These are phyloP conservation scores for Amanita molliuscula DNA, from an alignment of 768 basidiomycete genomes.

Conservation along the genomic window DNA sequence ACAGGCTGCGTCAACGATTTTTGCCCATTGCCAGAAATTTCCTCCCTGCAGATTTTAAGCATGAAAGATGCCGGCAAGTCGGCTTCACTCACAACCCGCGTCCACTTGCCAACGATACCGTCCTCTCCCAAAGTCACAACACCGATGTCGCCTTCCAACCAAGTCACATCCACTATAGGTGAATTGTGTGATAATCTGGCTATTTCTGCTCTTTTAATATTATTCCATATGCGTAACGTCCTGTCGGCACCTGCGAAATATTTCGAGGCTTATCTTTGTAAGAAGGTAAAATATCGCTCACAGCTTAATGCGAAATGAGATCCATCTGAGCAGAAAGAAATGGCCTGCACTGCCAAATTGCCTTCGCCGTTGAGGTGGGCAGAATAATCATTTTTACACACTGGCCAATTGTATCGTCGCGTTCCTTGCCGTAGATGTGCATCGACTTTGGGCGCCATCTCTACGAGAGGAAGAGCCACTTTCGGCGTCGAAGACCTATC, in stretches of 20 bases:
- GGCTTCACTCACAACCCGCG: slow-evolving; percentile 32
- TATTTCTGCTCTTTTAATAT: slow-evolving; percentile 34
- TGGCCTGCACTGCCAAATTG: slow-evolving; percentile 32
- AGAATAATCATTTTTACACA: slow-evolving; percentile 25
- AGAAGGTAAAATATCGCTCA: slow-evolving; percentile 19
- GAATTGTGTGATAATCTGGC: slow-evolving; percentile 46
- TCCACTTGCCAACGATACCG: slow-evolving; percentile 52
- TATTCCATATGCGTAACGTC: slow-evolving; percentile 58
- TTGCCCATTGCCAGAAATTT: slow-evolving; percentile 47
- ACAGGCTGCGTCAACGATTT: slow-evolving; percentile 39
- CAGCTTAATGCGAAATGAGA: slow-evolving; percentile 47
- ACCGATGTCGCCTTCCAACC: slow-evolving; percentile 50
- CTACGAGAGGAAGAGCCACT: neutral
- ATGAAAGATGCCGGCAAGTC: neutral
- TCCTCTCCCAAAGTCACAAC: slow-evolving; percentile 48
- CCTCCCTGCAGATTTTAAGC: slow-evolving; percentile 22
- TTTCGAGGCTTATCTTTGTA: neutral
- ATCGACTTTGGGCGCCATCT: neutral
- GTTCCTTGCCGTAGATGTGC: neutral
- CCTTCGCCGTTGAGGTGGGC: slow-evolving; percentile 34
- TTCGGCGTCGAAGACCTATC: slow-evolving; percentile 12
- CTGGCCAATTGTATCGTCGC: slow-evolving; percentile 33
- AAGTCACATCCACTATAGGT: slow-evolving; percentile 36
- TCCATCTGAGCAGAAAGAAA: slow-evolving; percentile 46
- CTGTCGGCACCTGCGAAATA: slow-evolving; percentile 37